phyloP scores from a whole-genome alignment of 352 stramenopile species.

The Phytophthora podocarpi region DNA sequence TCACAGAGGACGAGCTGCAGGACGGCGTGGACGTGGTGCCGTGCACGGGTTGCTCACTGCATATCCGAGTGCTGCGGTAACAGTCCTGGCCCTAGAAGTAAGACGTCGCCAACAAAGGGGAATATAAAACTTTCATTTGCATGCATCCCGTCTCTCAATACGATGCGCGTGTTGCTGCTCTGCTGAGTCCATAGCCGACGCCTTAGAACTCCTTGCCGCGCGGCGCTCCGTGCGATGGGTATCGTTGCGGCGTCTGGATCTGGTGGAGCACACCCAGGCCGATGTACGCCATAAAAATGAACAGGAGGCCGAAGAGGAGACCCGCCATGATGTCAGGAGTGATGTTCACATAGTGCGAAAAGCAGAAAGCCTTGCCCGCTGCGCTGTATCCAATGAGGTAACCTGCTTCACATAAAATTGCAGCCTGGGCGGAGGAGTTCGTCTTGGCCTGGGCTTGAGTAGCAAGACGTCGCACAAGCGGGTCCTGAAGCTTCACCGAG shows the following conservation, averaged over 20 bases:
- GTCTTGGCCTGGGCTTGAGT: slow-evolving; percentile 27
- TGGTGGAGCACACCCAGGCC: slow-evolving; percentile 68
- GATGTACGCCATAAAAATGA: slow-evolving; percentile 80
- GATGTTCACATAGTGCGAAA: slow-evolving; percentile 86
- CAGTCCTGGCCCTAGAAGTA: not conserved
- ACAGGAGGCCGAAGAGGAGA: slow-evolving; percentile 82
- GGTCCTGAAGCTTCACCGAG: slow-evolving; percentile 30
- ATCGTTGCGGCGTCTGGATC: slow-evolving; percentile 80
- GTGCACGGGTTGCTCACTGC: slow-evolving; percentile 81
- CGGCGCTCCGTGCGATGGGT: slow-evolving; percentile 71
- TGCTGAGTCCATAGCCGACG: not conserved
- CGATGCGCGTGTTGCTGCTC: slow-evolving; percentile 6
- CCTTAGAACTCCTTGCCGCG: slow-evolving; percentile 86
- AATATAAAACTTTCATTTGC: slow-evolving; percentile 40
- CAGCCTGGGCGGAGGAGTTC: slow-evolving; percentile 20
- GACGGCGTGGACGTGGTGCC: slow-evolving; percentile 74
- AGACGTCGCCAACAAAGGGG: slow-evolving; percentile 1
- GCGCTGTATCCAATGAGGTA: slow-evolving; percentile 62
- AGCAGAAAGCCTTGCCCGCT: slow-evolving; percentile 78
- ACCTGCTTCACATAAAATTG: slow-evolving; percentile 63
- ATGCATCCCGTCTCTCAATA: slow-evolving; percentile 8
- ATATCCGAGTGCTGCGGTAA: slow-evolving; percentile 64
- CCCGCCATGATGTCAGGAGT: slow-evolving; percentile 76
- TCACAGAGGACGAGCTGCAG: slow-evolving; percentile 61
- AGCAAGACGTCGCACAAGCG: slow-evolving; percentile 40